Conservation (phyloP, 306 rosid species). For the Macrotyloma uniflorum region DNA sequence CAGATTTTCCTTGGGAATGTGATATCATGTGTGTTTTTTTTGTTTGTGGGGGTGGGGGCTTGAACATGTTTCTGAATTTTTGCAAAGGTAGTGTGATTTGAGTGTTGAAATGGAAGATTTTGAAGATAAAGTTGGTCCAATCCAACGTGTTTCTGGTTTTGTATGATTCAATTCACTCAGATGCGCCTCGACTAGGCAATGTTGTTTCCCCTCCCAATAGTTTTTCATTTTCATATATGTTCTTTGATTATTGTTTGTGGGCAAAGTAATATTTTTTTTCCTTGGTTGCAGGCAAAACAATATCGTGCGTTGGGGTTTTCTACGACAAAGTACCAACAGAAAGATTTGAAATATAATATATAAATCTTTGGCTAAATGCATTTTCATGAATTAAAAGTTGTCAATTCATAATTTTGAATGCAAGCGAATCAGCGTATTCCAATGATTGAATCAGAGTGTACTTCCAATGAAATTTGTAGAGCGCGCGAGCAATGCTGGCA, state of each 20-base stretch:
- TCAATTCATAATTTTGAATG: constrained; percentile 15
- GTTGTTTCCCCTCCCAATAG: constrained; percentile 31
- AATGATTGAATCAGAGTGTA: background rate
- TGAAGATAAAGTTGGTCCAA: constrained; percentile 53
- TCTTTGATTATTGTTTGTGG: constrained; percentile 40
- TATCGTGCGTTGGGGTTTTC: too few relatives aligned
- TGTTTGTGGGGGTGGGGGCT: constrained; percentile 31
- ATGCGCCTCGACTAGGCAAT: constrained; percentile 72
- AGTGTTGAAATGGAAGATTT: constrained; percentile 29
- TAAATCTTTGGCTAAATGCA: background rate
- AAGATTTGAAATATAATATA: constrained; percentile 27
- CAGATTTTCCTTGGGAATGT: constrained; percentile 15
- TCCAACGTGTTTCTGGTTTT: constrained; percentile 46
- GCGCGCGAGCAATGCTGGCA: background rate
- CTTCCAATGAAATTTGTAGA: background rate
- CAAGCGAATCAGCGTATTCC: background rate
- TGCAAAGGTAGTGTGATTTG: constrained; percentile 24
- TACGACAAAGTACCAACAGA: background rate
- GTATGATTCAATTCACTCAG: constrained; percentile 47
- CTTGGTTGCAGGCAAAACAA: too few relatives aligned
- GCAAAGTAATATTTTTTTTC: constrained; percentile 23
- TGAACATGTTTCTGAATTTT: constrained; percentile 29
- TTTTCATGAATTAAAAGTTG: background rate
- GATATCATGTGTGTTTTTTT: background rate
- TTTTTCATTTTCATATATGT: constrained; percentile 7